Conservation (phyloP, 371 early-diverging fungal genomes). For the Capillidium heterosporum region DNA sequence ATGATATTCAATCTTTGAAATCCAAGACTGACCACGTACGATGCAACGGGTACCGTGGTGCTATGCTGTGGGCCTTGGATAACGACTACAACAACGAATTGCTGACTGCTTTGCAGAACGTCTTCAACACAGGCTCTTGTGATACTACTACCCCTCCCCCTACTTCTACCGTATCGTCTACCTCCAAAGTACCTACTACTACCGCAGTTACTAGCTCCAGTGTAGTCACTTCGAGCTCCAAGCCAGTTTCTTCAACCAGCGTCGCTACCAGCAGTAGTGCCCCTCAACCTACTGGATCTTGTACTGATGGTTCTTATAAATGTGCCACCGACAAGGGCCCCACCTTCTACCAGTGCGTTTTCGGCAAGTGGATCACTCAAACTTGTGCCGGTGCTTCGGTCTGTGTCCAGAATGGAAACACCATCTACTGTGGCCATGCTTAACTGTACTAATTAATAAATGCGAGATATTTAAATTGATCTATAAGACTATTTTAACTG, state of each 20-base stretch:
- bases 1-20: constrained; percentile 29
- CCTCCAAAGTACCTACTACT: neutral
- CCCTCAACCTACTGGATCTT: neutral
- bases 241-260: neutral
- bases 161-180: neutral
- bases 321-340: neutral
- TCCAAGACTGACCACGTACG: constrained; percentile 17
- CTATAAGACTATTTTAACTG: too few relatives aligned
- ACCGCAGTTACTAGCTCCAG: neutral
- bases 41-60: constrained; percentile 30
- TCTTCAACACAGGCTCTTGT: neutral
- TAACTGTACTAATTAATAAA: too few relatives aligned
- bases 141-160: neutral
- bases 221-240: neutral
- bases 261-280: neutral
- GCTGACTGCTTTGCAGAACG: neutral
- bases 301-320: neutral
- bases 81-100: constrained; percentile 9
- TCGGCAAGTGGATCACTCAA: neutral
- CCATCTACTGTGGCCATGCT: neutral
- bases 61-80: constrained; percentile 37
- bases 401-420: neutral
- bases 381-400: neutral
- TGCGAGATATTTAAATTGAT: too few relatives aligned
- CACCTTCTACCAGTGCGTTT: neutral